Conservation (phyloP, 306 rosid genomes). For the Quercus agrifolia region DNA sequence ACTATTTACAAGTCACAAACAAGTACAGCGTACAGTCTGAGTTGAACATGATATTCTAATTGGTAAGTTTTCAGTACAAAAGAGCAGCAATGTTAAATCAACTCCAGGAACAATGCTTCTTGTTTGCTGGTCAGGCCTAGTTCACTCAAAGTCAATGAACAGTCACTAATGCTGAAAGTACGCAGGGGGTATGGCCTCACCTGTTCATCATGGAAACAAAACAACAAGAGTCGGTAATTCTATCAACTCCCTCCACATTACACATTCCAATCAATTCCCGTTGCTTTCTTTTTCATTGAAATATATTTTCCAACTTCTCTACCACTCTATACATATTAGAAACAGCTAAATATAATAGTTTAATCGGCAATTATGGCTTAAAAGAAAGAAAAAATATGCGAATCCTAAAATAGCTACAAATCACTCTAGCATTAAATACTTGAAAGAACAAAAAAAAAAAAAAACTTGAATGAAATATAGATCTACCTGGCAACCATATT, state of each 20-base stretch:
- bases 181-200: slow-evolving; percentile 71
- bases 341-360: neutral
- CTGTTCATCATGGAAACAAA: slow-evolving; percentile 39
- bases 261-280: neutral
- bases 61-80: slow-evolving; percentile 3
- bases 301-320: neutral
- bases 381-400: no score
- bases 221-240: slow-evolving; percentile 4
- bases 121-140: slow-evolving; percentile 73
- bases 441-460: no score
- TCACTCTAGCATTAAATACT: no score
- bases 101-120: slow-evolving; percentile 83
- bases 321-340: neutral
- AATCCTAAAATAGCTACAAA: no score
- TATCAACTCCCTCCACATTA: neutral
- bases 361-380: no score
- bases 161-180: slow-evolving; percentile 42
- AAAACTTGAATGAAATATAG: no score
- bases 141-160: slow-evolving; percentile 54
- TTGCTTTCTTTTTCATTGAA: neutral
- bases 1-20: neutral
- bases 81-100: slow-evolving; percentile 31
- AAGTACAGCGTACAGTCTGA: neutral
- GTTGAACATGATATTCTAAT: slow-evolving; percentile 10
- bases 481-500: no score